A percentile compares a stretch with the other conserved stretches of the same genome.
Conservation (phyloP, 345 rosid genomes). For the Stellera chamaejasme region DNA sequence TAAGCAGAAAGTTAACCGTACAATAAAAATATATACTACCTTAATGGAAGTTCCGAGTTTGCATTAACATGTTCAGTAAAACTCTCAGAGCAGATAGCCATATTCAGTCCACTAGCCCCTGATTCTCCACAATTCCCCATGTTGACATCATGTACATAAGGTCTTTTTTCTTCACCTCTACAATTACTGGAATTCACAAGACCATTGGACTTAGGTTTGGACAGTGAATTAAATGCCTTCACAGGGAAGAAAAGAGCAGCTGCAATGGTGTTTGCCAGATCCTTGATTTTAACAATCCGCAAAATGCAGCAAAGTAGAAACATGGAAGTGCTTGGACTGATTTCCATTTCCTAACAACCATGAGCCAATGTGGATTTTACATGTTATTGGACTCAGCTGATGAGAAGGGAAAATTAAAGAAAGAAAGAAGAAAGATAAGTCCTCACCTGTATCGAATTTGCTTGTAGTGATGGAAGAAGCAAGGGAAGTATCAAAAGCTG, state of each 20-base stretch:
- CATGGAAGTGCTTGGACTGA: constrained; percentile 72
- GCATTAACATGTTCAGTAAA: constrained; percentile 26
- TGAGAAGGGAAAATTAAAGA: too few species aligned
- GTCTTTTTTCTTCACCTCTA: constrained; percentile 29
- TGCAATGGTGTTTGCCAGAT: constrained; percentile 88
- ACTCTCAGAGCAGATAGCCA: constrained; percentile 30
- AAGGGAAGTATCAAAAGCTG: constrained; percentile 77
- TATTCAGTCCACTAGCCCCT: constrained; percentile 23
- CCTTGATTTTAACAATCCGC: constrained; percentile 91
- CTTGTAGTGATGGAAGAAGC: constrained; percentile 77
- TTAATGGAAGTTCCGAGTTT: constrained; percentile 35
- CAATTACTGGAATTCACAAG: constrained; percentile 27
- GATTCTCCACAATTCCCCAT: constrained; percentile 28
- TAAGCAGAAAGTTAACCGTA: too few species aligned
- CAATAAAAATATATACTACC: constrained; percentile 38
- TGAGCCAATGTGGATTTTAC: constrained; percentile 18
- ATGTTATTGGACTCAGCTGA: constrained; percentile 1
- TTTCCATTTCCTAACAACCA: constrained; percentile 47
- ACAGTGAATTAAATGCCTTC: constrained; percentile 43
- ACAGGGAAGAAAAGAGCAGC: constrained; percentile 75
- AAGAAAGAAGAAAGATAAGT: constrained; percentile 13
- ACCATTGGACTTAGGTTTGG: constrained; percentile 54
- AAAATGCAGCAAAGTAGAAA: constrained; percentile 93
- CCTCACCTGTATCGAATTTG: constrained; percentile 46
- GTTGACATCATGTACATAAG: constrained; percentile 20